Evolutionary conservation across 805 yeast species (phyloP).

Genomic region (Tetrapisispora iriomotensis): DNA sequence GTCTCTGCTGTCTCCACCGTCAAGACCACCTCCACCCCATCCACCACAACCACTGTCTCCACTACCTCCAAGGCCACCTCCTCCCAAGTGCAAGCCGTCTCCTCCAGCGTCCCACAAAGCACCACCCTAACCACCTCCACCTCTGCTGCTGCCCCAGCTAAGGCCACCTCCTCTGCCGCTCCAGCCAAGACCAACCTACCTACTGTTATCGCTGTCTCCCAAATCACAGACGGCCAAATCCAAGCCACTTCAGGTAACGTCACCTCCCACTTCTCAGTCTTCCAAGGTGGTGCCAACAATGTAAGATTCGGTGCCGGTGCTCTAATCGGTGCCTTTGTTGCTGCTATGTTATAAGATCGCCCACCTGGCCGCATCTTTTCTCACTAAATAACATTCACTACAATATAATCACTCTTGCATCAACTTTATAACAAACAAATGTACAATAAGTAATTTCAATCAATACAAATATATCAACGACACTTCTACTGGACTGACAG

Average conservation of each 20-base stretch:
- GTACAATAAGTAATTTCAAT: no score
- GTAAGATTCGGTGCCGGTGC: constrained; percentile 3
- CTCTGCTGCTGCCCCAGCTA: background rate
- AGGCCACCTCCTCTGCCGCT: background rate
- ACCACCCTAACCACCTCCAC: background rate
- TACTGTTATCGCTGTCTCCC: background rate
- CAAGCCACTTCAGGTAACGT: constrained; percentile 1
- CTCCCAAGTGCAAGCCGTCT: background rate
- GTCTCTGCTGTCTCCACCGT: constrained; percentile 38
- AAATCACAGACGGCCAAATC: constrained; percentile 1
- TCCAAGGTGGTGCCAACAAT: constrained; percentile 3
- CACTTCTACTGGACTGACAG: no score
- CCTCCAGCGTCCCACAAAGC: background rate
- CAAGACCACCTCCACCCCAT: constrained; percentile 32
- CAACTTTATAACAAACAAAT: no score
- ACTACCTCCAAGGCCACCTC: background rate
- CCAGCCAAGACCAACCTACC: background rate
- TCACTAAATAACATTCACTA: no score
- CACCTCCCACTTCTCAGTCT: constrained; percentile 1
- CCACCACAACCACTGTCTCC: constrained; percentile 25
- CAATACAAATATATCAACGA: no score
- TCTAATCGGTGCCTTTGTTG: constrained; percentile 1
- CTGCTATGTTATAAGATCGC: constrained; percentile 1
- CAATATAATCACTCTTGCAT: no score
- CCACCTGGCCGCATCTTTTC: background rate